Conservation (phyloP, 352 stramenopile species). For the Globisporangium viniferum region DNA sequence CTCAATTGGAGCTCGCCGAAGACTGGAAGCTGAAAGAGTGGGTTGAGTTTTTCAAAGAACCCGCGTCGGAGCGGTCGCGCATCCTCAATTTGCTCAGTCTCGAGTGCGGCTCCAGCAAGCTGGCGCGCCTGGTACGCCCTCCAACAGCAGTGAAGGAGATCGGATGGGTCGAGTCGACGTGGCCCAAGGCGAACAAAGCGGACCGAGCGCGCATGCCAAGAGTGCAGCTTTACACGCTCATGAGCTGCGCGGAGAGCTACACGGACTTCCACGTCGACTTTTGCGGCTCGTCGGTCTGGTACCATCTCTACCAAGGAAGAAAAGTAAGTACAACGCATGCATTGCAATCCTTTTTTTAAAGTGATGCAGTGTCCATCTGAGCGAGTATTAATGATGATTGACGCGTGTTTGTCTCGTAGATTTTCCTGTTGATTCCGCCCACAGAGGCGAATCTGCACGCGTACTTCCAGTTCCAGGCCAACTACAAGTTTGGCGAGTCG, state of each 20-base stretch:
- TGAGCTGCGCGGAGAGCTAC: constrained; percentile 40
- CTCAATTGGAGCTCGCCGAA: constrained; percentile 29
- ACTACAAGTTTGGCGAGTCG: constrained; percentile 22
- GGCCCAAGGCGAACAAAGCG: constrained; percentile 16
- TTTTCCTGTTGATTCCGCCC: constrained; percentile 39
- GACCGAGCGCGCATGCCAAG: constrained; percentile 19
- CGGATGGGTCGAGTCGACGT: constrained; percentile 42
- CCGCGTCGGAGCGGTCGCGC: constrained; percentile 14
- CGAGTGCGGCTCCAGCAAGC: constrained; percentile 33
- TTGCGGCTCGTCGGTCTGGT: constrained; percentile 46
- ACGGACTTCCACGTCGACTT: constrained; percentile 46
- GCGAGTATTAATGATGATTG: not conserved
- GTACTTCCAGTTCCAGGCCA: constrained; percentile 28
- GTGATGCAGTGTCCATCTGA: not conserved
- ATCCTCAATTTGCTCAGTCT: constrained; percentile 39
- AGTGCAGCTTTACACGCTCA: constrained; percentile 39
- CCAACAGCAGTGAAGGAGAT: constrained; percentile 37
- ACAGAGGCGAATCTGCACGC: constrained; percentile 28
- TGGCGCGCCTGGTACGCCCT: constrained; percentile 24
- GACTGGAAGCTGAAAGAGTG: constrained; percentile 33
- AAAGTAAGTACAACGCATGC: constrained; percentile 21
- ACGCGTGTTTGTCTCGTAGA: constrained; percentile 15
- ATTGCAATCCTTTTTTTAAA: not conserved
- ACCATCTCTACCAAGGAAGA: constrained; percentile 35
- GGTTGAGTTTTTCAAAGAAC: constrained; percentile 32